Evolutionary conservation across 768 basidiomycete species (phyloP), one percentile per base, ranked within the genome.

Genomic region (Steccherinum ochraceum): DNA sequence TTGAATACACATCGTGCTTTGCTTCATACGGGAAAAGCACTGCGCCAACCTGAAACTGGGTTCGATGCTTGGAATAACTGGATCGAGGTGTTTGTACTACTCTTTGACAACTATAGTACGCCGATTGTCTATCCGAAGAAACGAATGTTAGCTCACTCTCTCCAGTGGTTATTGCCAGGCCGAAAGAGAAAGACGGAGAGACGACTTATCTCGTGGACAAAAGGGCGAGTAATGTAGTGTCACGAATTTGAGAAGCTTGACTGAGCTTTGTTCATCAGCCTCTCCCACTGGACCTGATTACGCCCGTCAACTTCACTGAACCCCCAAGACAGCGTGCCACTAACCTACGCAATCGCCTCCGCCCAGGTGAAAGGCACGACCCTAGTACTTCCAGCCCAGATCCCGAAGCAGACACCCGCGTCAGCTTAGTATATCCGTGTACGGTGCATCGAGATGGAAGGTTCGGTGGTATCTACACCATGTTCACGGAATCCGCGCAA

Each of bases 21-120:
- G 50, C 83, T 97, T 25, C 83, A 93, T 61, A 80, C 86, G 1
- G 86, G 93, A 4, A 90, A 84, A 56, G 70, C 97, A 21, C 76
- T 88, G 48, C 80, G 93, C 46, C 92, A 93, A 58, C 89, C 92
- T 12, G 93, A 96, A 52, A 84, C 84, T 25, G 90, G 89, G 11
- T 81, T 93, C 56, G 86, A 87, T n/a, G n/a, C n/a, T 64, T 89
- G 85, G 84, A 90, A 79, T 55, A 89, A 86, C 39, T 95, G 92
- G 90, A 84, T 81, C 41, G 93, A 97, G 66, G 75, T 95, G 7
- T 88, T 85, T 55, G 86, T 95, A 5, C 74, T 97, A 48, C 72
- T 99, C 2, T 96, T 99, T 59, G 96, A 99, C 67, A 93, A 98
- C 60, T 99, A 97, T 59, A 67, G 93, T 92, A 52, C 67, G 89